These are phyloP conservation scores for Melampsora larici-populina DNA, from an alignment of 1,284 basidiomycete species.

Conservation along the genomic window DNA sequence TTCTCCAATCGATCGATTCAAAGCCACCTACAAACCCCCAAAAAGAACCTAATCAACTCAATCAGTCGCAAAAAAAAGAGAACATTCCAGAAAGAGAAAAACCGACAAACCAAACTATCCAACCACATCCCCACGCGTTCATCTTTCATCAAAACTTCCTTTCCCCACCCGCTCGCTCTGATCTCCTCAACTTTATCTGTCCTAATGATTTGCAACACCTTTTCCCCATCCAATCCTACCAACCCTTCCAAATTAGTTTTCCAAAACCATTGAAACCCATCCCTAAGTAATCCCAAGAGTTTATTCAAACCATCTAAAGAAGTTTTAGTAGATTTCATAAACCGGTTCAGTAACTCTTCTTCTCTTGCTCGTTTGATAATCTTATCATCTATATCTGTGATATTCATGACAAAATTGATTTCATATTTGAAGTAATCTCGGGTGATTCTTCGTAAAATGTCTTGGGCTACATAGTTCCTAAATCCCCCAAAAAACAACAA, in stretches of 20 bases:
- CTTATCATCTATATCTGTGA: slow-evolving; percentile 99
- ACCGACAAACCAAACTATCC: slow-evolving; percentile 59
- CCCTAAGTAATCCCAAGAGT: slow-evolving; percentile 51
- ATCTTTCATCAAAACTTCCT: slow-evolving; percentile 51
- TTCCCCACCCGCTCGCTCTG: slow-evolving; percentile 64
- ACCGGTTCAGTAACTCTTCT: slow-evolving; percentile 45
- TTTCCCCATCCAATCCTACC: slow-evolving; percentile 20
- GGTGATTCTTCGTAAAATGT: slow-evolving; percentile 87
- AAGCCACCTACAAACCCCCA: slow-evolving; percentile 42
- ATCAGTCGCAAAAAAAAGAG: no score
- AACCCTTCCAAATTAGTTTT: slow-evolving; percentile 10
- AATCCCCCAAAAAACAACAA: no score
- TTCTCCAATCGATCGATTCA: slow-evolving; percentile 50
- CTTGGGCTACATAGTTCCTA: slow-evolving; percentile 97
- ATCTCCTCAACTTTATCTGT: slow-evolving; percentile 65
- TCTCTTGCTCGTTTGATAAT: slow-evolving; percentile 58
- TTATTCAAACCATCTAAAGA: slow-evolving; percentile 58
- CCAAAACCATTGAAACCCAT: slow-evolving; percentile 61
- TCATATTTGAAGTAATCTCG: slow-evolving; percentile 96
- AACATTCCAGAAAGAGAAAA: no score
- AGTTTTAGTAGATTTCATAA: slow-evolving; percentile 53
- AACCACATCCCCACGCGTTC: slow-evolving; percentile 90
- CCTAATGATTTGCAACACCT: slow-evolving; percentile 43
- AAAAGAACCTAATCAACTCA: no score
- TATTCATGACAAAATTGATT: slow-evolving; percentile 98